A percentile compares a stretch with the other conserved stretches of the same genome.
Evolutionary conservation across 805 yeast genomes (phyloP).

Genomic region (Deakozyma indianensis): DNA sequence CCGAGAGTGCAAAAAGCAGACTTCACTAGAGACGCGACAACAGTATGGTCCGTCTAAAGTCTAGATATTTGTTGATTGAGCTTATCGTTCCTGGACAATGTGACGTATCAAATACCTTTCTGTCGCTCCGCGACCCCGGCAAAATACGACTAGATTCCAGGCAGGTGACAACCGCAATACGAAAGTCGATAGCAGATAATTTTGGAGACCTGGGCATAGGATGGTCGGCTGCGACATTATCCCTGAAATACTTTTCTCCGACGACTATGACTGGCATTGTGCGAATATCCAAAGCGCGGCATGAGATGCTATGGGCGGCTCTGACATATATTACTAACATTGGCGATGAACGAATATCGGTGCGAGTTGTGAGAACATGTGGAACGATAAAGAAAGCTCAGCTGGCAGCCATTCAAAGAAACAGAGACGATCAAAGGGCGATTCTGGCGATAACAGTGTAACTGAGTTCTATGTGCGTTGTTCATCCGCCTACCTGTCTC

Average conservation of each 20-base stretch:
- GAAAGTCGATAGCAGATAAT: conserved; percentile 40
- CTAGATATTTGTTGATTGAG: conserved; percentile 74
- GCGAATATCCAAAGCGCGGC: conserved; percentile 56
- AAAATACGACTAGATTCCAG: conserved; percentile 29
- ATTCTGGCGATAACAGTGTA: background rate
- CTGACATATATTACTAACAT: conserved; percentile 31
- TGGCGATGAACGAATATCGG: conserved; percentile 33
- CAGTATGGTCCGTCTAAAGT: conserved; percentile 78
- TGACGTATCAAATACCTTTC: conserved; percentile 7
- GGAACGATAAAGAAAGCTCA: conserved; percentile 85
- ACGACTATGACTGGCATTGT: conserved; percentile 75
- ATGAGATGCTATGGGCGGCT: conserved; percentile 51
- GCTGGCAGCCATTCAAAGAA: conserved; percentile 43
- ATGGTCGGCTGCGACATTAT: conserved; percentile 39
- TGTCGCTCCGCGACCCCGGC: conserved; percentile 3
- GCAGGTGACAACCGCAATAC: conserved; percentile 36
- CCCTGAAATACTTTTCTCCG: conserved; percentile 65
- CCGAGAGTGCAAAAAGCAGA: too few species aligned
- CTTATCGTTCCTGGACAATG: conserved; percentile 45
- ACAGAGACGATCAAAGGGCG: conserved; percentile 12
- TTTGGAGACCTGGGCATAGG: conserved; percentile 77
- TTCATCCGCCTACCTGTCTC: too few species aligned
- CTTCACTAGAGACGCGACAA: too few species aligned
- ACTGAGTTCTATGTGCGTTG: background rate
- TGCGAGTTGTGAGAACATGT: conserved; percentile 56